Percentiles rank a stretch among this genome's conserved stretches.
Conservation (phyloP, 1,139 yeast species). For the Geotrichum cucujoidarum region DNA sequence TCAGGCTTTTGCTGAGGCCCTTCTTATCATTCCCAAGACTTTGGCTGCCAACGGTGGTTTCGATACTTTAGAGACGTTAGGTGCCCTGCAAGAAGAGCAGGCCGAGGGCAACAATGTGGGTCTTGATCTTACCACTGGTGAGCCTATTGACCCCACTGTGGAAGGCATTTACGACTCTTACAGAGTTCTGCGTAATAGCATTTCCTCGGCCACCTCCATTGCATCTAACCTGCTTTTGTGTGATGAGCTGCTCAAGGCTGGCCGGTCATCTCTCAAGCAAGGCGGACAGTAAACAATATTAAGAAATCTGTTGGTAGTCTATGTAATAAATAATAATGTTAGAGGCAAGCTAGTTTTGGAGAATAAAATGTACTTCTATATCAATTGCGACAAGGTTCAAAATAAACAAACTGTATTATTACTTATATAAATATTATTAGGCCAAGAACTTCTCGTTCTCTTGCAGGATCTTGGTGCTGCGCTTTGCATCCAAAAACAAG, state of each 20-base stretch:
- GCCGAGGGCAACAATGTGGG: conserved; percentile 82
- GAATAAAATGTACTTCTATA: background rate
- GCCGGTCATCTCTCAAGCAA: conserved; percentile 82
- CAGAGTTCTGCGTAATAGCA: conserved; percentile 87
- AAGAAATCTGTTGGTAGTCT: no score
- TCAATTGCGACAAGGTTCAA: conserved; percentile 1
- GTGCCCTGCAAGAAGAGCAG: conserved; percentile 86
- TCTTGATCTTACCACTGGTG: conserved; percentile 84
- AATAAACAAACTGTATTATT: background rate
- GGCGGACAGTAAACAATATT: no score
- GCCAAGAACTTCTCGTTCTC: conserved; percentile 29
- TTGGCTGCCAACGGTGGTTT: conserved; percentile 89
- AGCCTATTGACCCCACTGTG: conserved; percentile 89
- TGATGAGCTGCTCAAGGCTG: conserved; percentile 95
- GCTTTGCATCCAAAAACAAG: conserved; percentile 80
- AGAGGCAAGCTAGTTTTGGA: background rate
- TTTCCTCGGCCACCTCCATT: conserved; percentile 90
- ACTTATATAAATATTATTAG: conserved; percentile 17
- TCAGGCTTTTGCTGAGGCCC: conserved; percentile 88
- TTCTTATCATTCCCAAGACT: conserved; percentile 88
- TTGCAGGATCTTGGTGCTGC: conserved; percentile 77
- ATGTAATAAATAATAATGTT: no score
- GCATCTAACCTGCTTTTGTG: conserved; percentile 88
- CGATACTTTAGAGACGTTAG: conserved; percentile 84
- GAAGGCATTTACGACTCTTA: conserved; percentile 97